Evolutionary conservation across 371 early-diverging fungal species (phyloP).

Genomic region (Synchytrium microbalum): DNA sequence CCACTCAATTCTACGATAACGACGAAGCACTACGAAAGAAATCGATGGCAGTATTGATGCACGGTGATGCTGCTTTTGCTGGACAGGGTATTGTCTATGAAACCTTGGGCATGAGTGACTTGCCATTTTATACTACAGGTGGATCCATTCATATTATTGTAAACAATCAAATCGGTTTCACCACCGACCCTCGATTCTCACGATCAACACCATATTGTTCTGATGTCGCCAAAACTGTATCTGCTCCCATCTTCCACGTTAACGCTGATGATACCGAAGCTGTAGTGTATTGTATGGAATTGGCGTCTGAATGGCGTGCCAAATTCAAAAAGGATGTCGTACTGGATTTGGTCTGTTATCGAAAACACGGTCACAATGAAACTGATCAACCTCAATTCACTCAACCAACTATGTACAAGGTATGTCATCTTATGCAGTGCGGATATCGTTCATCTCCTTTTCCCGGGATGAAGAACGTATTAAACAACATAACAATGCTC

Average conservation of each 20-base stretch:
- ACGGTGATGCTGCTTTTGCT: constrained; percentile 97
- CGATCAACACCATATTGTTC: constrained; percentile 95
- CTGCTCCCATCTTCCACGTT: constrained; percentile 94
- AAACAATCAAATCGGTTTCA: constrained; percentile 98
- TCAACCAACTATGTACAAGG: constrained; percentile 91
- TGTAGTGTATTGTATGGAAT: constrained; percentile 84
- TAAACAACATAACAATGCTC: neutral
- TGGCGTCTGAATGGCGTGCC: constrained; percentile 93
- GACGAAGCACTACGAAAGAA: constrained; percentile 66
- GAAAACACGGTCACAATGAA: constrained; percentile 97
- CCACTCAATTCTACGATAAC: constrained; percentile 84
- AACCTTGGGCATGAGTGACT: constrained; percentile 89
- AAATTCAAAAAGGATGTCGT: constrained; percentile 93
- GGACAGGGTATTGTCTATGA: constrained; percentile 97
- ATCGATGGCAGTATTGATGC: constrained; percentile 85
- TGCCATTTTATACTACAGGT: constrained; percentile 91
- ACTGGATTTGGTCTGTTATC: constrained; percentile 93
- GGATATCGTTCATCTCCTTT: neutral
- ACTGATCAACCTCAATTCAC: constrained; percentile 97
- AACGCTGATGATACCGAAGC: constrained; percentile 96
- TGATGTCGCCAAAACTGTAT: constrained; percentile 93
- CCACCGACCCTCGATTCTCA: constrained; percentile 90
- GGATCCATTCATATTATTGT: constrained; percentile 95
- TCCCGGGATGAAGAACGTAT: neutral
- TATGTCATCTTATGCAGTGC: constrained; percentile 5